Evolutionary conservation across 1,284 basidiomycete genomes (phyloP).

Genomic region (Testicularia cyperi): DNA sequence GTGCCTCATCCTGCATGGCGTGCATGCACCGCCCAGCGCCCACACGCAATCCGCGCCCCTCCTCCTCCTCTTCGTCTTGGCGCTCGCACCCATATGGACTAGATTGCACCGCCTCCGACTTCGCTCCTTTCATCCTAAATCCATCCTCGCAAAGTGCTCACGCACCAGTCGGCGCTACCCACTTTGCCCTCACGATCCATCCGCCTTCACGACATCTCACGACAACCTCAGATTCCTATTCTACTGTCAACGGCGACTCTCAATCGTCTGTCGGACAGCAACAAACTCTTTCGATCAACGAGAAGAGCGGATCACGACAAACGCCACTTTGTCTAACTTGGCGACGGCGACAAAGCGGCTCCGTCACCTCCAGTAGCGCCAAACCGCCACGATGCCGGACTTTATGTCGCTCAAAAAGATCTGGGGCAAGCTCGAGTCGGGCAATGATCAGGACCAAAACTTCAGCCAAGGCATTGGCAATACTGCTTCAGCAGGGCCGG

Average conservation of each 20-base stretch:
- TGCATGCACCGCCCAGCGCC: background rate
- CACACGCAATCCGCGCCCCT: too few species aligned
- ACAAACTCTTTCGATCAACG: too few species aligned
- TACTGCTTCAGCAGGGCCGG: constrained; percentile 2
- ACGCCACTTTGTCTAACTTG: too few species aligned
- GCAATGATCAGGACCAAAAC: constrained; percentile 3
- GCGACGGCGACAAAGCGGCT: too few species aligned
- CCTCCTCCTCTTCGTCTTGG: too few species aligned
- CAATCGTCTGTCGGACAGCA: too few species aligned
- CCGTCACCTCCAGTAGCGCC: background rate
- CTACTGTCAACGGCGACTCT: too few species aligned
- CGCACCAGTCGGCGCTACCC: background rate
- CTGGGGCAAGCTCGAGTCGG: constrained; percentile 34
- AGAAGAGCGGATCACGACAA: too few species aligned
- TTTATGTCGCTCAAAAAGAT: constrained; percentile 38
- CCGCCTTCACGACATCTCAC: constrained; percentile 1
- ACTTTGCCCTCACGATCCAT: background rate
- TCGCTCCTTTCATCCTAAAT: too few species aligned
- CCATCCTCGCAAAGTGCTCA: background rate
- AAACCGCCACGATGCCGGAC: constrained; percentile 25
- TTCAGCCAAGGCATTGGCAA: constrained; percentile 29
- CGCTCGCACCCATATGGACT: background rate
- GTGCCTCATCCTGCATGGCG: too few species aligned
- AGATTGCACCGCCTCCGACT: too few species aligned
- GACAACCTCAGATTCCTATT: too few species aligned